These are phyloP conservation scores for Claviceps monticola DNA, from an alignment of 2,329 filamentous ascomycete genomes.

Conservation along the genomic window DNA sequence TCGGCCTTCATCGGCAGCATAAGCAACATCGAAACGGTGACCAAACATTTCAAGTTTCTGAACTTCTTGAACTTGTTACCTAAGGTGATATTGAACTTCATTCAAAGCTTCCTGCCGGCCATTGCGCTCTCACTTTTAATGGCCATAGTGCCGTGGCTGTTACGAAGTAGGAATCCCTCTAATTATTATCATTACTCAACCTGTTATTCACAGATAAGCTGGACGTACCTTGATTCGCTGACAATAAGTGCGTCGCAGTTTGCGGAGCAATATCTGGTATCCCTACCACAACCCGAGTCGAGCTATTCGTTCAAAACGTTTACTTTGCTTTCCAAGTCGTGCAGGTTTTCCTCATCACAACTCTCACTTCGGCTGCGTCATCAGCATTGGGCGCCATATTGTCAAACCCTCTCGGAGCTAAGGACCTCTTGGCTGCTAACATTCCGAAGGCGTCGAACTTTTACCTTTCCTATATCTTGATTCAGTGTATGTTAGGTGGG, in stretches of 20 bases:
- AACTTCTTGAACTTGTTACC: constrained; percentile 63
- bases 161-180: constrained; percentile 37
- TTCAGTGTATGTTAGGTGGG: constrained; percentile 76
- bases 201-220: neutral
- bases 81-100: constrained; percentile 56
- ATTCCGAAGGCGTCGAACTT: constrained; percentile 83
- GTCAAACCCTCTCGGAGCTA: constrained; percentile 44
- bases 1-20: constrained; percentile 72
- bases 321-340: constrained; percentile 88
- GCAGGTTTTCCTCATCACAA: constrained; percentile 83
- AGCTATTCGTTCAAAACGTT: constrained; percentile 78
- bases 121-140: constrained; percentile 71
- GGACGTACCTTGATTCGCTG: constrained; percentile 2
- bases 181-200: neutral
- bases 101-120: constrained; percentile 73
- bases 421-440: constrained; percentile 53
- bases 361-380: constrained; percentile 67
- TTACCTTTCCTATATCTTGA: constrained; percentile 84
- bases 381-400: constrained; percentile 51
- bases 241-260: constrained; percentile 25
- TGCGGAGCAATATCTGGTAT: constrained; percentile 70
- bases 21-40: constrained; percentile 66
- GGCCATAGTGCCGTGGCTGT: constrained; percentile 70
- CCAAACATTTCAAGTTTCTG: constrained; percentile 53
- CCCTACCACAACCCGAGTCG: constrained; percentile 64